Evolutionary conservation across 2,329 filamentous ascomycete genomes (phyloP), one percentile per base, ranked within the genome.

Genomic region (Sporothrix sp.): DNA sequence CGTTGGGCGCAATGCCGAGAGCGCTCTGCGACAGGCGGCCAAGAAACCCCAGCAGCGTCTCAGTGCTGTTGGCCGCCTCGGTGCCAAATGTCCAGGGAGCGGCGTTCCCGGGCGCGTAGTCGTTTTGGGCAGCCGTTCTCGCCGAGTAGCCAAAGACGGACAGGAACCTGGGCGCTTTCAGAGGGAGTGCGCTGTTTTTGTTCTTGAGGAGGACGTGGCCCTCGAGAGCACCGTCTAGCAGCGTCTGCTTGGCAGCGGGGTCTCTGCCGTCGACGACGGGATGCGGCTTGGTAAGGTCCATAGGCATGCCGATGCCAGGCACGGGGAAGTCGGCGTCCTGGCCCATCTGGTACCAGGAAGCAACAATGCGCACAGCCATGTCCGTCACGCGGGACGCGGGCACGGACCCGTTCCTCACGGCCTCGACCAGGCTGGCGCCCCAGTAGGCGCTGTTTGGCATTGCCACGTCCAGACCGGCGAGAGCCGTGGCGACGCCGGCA

Each of bases 391-490:
- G 71, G 1, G 67, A 64, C 50, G 75, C 67, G 0, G 78, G 65
- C 0, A 86, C 64, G 0, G 74, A 74, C 1, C 81, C 80, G 55
- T 84, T 82, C 10, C 68, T 68, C 13, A 87, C 75, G 0, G 81
- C 76, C 4, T 71, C 63, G 1, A 71, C 67, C 0, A 86, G 71
- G 18, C 86, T 84, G 4, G 62, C 55, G 11, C 68, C 66, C 73
- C 73, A 78, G 48, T 65, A 67, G 0, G 53, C 44, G 3, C 59
- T 59, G 8, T 55, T 65, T 0, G 82, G 82, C 84, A 88, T 87
- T 10, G 74, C 76, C 75, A 87, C 80, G 60, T 88, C 84, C 25
- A 89, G 62, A 25, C 85, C 85, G 3, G 82, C 79, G 50, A 82
- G 65, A 1, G 82, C 73, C 4, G 74, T 74, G 1, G 73, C 73